Evolutionary conservation across 2,329 filamentous ascomycete genomes (phyloP).

Genomic region (Fusarium avenaceum): DNA sequence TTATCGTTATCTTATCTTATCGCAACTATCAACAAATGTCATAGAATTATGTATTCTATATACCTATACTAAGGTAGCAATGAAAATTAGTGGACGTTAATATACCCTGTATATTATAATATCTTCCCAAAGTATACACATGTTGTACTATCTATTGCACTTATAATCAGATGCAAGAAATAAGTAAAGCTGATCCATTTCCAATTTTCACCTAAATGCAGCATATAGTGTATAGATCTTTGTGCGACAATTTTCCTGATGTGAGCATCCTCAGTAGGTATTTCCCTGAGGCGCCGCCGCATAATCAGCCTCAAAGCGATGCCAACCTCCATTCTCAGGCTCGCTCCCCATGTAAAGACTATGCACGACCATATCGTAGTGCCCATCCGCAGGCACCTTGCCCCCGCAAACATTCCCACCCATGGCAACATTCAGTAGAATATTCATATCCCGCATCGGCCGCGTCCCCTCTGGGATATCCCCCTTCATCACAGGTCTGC

Average conservation of each 20-base stretch:
- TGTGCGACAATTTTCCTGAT: neutral
- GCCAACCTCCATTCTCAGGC: constrained; percentile 67
- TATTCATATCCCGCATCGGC: constrained; percentile 67
- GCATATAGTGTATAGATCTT: neutral
- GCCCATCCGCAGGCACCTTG: constrained; percentile 63
- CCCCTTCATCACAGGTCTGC: constrained; percentile 68
- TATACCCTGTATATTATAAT: too few species aligned
- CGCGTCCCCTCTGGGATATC: constrained; percentile 65
- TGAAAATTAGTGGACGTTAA: neutral
- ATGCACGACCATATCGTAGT: constrained; percentile 69
- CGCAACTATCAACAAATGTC: neutral
- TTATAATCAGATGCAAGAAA: accelerated
- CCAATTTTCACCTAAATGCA: neutral
- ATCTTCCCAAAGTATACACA: accelerated
- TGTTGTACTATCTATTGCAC: too few species aligned
- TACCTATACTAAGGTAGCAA: neutral
- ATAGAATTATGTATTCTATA: neutral
- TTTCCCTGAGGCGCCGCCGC: constrained; percentile 50
- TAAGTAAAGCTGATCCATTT: neutral
- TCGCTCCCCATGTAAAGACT: constrained; percentile 66
- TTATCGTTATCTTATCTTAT: neutral
- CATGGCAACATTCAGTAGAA: constrained; percentile 73
- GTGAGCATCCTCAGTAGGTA: constrained; percentile 47
- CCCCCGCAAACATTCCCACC: constrained; percentile 70
- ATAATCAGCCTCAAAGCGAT: constrained; percentile 67